Base-by-base conservation (phyloP, 495 filamentous ascomycete species). In the Tuber borchii region DNA sequence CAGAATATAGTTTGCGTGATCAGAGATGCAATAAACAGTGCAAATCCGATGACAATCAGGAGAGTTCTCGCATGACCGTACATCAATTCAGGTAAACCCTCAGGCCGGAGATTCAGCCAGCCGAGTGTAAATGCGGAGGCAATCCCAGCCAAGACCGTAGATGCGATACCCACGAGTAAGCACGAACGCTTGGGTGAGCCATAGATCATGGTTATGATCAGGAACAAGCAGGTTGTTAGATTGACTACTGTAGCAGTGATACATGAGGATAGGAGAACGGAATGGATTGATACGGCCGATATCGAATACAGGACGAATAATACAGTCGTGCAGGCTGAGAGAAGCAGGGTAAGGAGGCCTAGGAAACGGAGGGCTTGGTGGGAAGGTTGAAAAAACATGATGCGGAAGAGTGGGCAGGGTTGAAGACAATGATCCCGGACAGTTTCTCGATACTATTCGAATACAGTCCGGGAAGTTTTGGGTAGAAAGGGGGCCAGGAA, bases 31-130 rank as follows among this genome's bases (percentile, higher is more conserved):
- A 79, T 73, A 73, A 79, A 79, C 34, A 79, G 65, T 43, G 77
- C 78, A 68, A 79, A 79, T 31, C 78, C 78, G n/a, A 77, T 71
- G 78, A 79, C 78, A 20, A 79, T 73, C 17, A 79, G n/a, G n/a
- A 77, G 78, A 69, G 78, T 71, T 71, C 77, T 79, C 42, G 61
- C 37, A 73, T 31, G 77, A 44, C 77, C 65, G 37, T 79, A 76
- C 77, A 79, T 79, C 48, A 71, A 71, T n/a, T 73, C 56, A 43
- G 78, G 78, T 71, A 79, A 75, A 65, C 69, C 78, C 70, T 72
- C 68, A 14, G 78, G 77, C 26, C 77, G 76, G 51, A 79, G 79
- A 69, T 77, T 79, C 78, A 79, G 79, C 78, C 78, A 79, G 31
- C 77, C 78, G 14, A 79, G 48, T 37, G 73, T 77, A 71, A 79